Evolutionary conservation across 2,329 filamentous ascomycete genomes (phyloP).

Genomic region (Pseudocercospora fuligena): DNA sequence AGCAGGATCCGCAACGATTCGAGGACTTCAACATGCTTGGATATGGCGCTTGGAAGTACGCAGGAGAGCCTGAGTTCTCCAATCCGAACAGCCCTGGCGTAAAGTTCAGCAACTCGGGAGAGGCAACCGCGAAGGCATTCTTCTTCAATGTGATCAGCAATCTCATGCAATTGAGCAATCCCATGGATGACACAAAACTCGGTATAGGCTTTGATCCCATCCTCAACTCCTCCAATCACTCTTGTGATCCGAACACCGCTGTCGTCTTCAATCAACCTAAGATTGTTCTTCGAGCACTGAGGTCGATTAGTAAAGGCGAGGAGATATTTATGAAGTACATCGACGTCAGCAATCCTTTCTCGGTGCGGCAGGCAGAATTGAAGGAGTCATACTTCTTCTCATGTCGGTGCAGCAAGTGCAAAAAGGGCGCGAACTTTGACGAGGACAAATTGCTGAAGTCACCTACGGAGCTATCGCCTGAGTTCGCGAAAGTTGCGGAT

Average conservation of each 20-base stretch:
- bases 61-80: conserved; percentile 39
- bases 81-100: conserved; percentile 1
- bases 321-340: conserved; percentile 68
- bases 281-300: conserved; percentile 57
- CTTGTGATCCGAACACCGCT: conserved; percentile 64
- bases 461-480: conserved; percentile 35
- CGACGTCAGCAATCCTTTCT: conserved; percentile 59
- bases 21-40: conserved; percentile 59
- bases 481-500: conserved; percentile 29
- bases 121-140: conserved; percentile 15
- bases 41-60: conserved; percentile 60
- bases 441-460: conserved; percentile 50
- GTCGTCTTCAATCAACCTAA: conserved; percentile 61
- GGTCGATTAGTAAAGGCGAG: conserved; percentile 57
- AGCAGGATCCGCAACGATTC: conserved; percentile 47
- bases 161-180: conserved; percentile 61
- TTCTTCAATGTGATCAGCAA: conserved; percentile 59
- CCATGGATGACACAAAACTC: conserved; percentile 58
- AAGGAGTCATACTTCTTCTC: conserved; percentile 62
- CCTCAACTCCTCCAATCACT: conserved; percentile 63
- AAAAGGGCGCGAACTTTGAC: conserved; percentile 39
- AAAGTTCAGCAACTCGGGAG: background rate
- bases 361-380: conserved; percentile 59
- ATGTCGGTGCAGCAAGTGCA: conserved; percentile 61
- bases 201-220: conserved; percentile 64